Conservation (phyloP, 345 rosid species). For the Heritiera fomes region DNA sequence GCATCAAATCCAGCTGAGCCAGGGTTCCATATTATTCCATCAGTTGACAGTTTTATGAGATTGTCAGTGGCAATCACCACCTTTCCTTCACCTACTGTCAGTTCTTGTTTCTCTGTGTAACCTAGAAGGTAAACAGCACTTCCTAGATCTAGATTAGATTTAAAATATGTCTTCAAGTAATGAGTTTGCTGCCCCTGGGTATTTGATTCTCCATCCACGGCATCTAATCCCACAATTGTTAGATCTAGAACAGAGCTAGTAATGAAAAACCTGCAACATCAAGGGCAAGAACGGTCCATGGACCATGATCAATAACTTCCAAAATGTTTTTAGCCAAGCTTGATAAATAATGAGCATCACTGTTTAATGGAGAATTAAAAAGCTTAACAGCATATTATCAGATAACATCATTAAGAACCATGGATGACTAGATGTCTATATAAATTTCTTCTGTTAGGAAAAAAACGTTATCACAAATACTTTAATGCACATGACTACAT, state of each 20-base stretch:
- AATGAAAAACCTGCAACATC: constrained; percentile 74
- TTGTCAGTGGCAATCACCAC: constrained; percentile 90
- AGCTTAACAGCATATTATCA: not conserved
- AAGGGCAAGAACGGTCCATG: not conserved
- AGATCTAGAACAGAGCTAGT: constrained; percentile 85
- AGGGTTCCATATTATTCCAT: constrained; percentile 76
- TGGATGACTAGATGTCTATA: not conserved
- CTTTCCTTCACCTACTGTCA: constrained; percentile 84
- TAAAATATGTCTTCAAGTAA: constrained; percentile 75
- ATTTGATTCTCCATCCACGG: constrained; percentile 69
- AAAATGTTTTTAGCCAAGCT: not conserved
- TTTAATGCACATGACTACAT: too few relatives aligned
- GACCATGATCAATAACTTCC: not conserved
- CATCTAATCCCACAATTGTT: constrained; percentile 82
- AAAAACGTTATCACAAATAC: not conserved
- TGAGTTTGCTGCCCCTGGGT: constrained; percentile 73
- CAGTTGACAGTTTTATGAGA: constrained; percentile 83
- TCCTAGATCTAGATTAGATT: constrained; percentile 77
- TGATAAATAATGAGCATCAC: not conserved
- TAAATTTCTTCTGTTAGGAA: not conserved
- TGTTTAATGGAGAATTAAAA: not conserved
- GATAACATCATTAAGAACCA: not conserved
- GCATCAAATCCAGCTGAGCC: constrained; percentile 96
- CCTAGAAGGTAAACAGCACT: constrained; percentile 77
- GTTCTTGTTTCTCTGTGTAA: constrained; percentile 57